Evolutionary conservation across 2,329 filamentous ascomycete genomes (phyloP), one percentile per base, ranked within the genome.

Genomic region (Botrytis porri): DNA sequence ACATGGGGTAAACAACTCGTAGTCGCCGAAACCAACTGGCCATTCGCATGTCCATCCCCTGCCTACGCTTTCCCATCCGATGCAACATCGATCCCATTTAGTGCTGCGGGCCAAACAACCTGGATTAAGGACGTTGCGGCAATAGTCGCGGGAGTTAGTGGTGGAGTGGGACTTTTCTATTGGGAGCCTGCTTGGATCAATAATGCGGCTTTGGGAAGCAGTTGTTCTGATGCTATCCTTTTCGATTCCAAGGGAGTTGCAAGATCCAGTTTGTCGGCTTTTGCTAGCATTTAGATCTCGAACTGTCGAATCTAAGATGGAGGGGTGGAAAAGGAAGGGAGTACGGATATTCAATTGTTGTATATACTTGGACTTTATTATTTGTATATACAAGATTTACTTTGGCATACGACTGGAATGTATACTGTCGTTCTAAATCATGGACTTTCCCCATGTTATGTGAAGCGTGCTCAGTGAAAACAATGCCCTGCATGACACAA

Each of bases 101-200:
- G 86, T 4, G 87, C 85, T 0, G 87, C 84, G 0, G 92, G 92
- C 0, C 92, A 93, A 83, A 82, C 82, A 2, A 84, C 84, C 2
- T 93, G 89, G 81, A 81, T 93, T 70, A 83, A 88, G 80, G 82
- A 86, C 73, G 84, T 93, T 29, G 89, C 89, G 0, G 82, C 82
- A 1, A 83, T 88, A 1, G 86, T 93, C 0, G 82, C 83, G 1
- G 84, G 82, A 1, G 85, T 89, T 0, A 83, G 81, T 1, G 85
- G 85, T 1, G 89, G 89, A 0, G 81, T 83, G 41, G 92, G 90
- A 0, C 62, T 93, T 12, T 93, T 90, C 75, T 93, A 93, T 76
- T 93, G 91, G 91, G 91, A 94, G 80, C 90, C 90, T 0, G 89
- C 88, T 0, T 93, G 90, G 90, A 84, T 93, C 75, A 84, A 88